Base-by-base conservation (phyloP, 192 early-diverging fungal genomes). In the Entrophospora sp. region DNA sequence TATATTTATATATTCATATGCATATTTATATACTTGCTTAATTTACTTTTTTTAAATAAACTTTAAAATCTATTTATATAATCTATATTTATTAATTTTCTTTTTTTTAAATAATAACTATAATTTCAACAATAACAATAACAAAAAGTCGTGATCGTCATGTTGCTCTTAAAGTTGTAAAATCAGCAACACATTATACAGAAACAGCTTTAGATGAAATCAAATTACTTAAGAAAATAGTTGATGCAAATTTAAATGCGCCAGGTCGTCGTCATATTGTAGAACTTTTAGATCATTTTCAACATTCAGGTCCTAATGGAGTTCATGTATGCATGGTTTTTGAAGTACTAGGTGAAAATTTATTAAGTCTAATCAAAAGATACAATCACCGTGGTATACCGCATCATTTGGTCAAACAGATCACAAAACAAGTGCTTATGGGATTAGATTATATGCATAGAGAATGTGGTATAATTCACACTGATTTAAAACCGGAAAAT, bases 401-500 rank as follows among this genome's bases (percentile, higher is more conserved):
- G 1, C 60, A 85, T 3, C 80, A 79, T 32, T 79, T 97, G 37
- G 96, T 99, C 55, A 92, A 91, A 71, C 88, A 94, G 48, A 89
- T 99, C 53, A 79, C 88, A 6, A 86, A 89, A 64, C 96, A 99
- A 73, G 86, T 96, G 14, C 78, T 96, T 25, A 79, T 91, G 71
- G 95, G 91, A 3, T 71, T 99, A 66, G 94, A 95, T 58, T 99
- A 95, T 71, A 80, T 99, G 69, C 96, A 99, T 74, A 78, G 85
- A 2, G 86, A 90, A 45, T 99, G 96, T 77, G 84, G 85, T 31
- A 94, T 99, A 64, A 96, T 99, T 58, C 96, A 99, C 77, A 99
- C 96, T 0, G 96, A 99, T 73, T 72, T 99, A 40, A 99, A 99
- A 67, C 96, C 95, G 10, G 96, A 98, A 75, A 98, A 98, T 71